Base-by-base conservation (phyloP, 2,329 filamentous ascomycete species). In the Xylaria sp. region DNA sequence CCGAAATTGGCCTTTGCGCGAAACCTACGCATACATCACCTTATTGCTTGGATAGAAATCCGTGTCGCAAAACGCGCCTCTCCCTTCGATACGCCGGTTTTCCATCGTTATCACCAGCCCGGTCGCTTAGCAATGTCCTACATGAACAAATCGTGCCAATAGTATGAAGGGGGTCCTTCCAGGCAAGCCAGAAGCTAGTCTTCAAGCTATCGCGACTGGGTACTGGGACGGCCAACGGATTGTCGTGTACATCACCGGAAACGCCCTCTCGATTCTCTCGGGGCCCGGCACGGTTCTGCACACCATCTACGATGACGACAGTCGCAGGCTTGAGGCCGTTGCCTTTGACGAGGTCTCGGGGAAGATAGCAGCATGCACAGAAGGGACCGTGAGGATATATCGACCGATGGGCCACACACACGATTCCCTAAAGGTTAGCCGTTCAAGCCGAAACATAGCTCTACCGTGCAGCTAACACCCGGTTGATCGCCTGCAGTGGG, bases 281-380 rank as follows among this genome's bases (percentile, higher is more conserved):
- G 91, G 89, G 59, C 88, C 92, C 61, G 86, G 90, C 70, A 88
- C 88, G 63, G 88, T 97, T 71, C 81, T 97, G 40, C 96, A 99
- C 80, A 97, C 94, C 4, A 91, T 97, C 73, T 97, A 97, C 82
- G 90, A 96, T 76, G 92, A 97, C 76, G 89, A 93, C 72, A 85
- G 89, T 28, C 85, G 82, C 17, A 78, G 80, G 38, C 83, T 98
- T 33, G 88, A 93, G 71, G 92, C 93, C 33, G 88, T 98, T 71
- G 87, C 89, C 36, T 88, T 98, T 70, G 93, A 98, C 76, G 92
- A 97, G 77, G 83, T 85, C 20, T 91, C 92, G 9, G 96, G 94
- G 58, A 97, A 93, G 83, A 93, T 98, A 79, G 93, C 93, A 48
- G 89, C 90, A 23, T 92, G 91, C 74, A 91, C 91, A 36, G 84